Evolutionary conservation across 768 basidiomycete species (phyloP).

Genomic region (Naganishia vaughanmartiniae): DNA sequence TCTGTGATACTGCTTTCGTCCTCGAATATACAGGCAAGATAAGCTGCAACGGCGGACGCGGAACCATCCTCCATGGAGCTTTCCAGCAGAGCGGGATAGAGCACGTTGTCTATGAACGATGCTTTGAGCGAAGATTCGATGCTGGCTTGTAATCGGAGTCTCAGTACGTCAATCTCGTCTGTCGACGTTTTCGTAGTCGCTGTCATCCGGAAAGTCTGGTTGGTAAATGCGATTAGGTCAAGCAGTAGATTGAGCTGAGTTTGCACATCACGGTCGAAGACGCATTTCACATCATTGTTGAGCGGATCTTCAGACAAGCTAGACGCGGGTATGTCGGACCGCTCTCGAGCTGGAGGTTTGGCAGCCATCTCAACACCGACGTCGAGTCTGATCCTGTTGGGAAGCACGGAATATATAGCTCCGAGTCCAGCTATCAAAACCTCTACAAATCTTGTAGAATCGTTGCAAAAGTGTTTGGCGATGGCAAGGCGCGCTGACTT

Average conservation of each 20-base stretch:
- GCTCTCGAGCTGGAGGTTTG: too few relatives aligned
- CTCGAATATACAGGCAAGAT: slow-evolving; percentile 56
- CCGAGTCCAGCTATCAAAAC: slow-evolving; percentile 89
- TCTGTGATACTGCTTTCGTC: not conserved
- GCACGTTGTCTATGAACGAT: slow-evolving; percentile 85
- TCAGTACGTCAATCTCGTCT: not conserved
- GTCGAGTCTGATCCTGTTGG: slow-evolving; percentile 75
- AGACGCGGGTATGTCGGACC: not conserved
- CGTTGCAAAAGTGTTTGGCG: slow-evolving; percentile 91
- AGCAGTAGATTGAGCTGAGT: slow-evolving; percentile 81
- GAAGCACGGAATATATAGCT: slow-evolving; percentile 86
- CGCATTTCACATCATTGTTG: slow-evolving; percentile 42
- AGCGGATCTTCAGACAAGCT: not conserved
- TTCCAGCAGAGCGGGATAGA: slow-evolving; percentile 89
- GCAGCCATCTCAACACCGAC: slow-evolving; percentile 29
- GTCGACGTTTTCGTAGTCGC: not conserved
- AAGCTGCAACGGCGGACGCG: slow-evolving; percentile 91
- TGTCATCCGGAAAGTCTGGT: not conserved
- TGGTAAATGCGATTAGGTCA: slow-evolving; percentile 75
- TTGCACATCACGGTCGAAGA: slow-evolving; percentile 71
- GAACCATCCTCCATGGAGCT: slow-evolving; percentile 92
- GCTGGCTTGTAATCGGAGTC: not conserved
- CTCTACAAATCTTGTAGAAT: slow-evolving; percentile 70
- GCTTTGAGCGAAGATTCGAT: slow-evolving; percentile 77
- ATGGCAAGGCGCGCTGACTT: slow-evolving; percentile 81